These are phyloP conservation scores for Calonectria pseudoturangicola DNA, from an alignment of 2,329 filamentous ascomycete genomes.

Conservation along the genomic window DNA sequence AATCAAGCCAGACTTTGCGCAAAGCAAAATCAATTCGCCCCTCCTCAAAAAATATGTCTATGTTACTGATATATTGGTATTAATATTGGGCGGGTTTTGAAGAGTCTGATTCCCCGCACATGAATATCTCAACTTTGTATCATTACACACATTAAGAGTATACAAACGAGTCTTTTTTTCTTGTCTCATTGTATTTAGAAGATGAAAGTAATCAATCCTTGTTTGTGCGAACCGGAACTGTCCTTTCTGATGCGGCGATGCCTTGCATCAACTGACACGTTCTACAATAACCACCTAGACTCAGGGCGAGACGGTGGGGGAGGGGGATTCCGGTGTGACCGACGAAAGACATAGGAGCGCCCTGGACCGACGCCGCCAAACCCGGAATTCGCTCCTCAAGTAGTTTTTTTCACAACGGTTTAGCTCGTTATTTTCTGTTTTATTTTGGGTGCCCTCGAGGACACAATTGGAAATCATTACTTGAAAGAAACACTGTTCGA, in stretches of 20 bases:
- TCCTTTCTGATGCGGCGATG: not conserved
- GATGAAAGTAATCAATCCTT: not conserved
- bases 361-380: not conserved
- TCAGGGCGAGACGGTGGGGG: not conserved
- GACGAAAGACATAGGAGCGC: not conserved
- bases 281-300: not conserved
- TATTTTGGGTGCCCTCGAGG: constrained; percentile 3
- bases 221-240: not conserved
- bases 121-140: not conserved
- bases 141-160: not conserved
- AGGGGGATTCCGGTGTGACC: constrained; percentile 20
- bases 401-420: constrained; percentile 1
- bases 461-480: constrained; percentile 14
- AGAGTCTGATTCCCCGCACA: not conserved
- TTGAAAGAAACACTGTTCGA: constrained; percentile 8
- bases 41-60: not conserved
- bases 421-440: constrained; percentile 8
- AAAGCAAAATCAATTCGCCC: not conserved
- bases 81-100: not conserved
- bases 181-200: not conserved
- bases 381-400: not conserved
- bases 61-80: not conserved
- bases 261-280: not conserved
- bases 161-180: not conserved
- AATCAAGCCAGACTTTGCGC: constrained; percentile 8